Evolutionary conservation across 164 flowering plant genomes (phyloP).

Genomic region (Magnolia officinalis): DNA sequence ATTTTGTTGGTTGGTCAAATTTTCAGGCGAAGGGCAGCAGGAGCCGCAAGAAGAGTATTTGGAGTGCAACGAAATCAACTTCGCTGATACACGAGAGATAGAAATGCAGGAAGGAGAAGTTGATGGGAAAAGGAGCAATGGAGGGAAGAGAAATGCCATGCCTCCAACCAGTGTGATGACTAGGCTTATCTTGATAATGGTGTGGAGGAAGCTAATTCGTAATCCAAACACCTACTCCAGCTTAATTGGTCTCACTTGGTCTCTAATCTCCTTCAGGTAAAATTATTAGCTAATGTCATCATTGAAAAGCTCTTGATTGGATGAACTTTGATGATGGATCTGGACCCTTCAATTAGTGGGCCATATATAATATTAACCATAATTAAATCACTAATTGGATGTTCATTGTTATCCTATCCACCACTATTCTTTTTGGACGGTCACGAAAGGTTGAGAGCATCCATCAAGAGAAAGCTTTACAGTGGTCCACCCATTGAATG

Average conservation of each 20-base stretch:
- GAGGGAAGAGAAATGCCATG: constrained; percentile 43
- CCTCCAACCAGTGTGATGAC: constrained; percentile 96
- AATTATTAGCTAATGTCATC: background rate
- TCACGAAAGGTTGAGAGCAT: background rate
- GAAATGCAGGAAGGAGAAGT: constrained; percentile 10
- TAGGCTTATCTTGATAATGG: constrained; percentile 87
- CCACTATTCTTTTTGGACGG: background rate
- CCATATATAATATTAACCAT: background rate
- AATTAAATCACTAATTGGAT: background rate
- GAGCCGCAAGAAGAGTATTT: constrained; percentile 46
- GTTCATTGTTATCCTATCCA: background rate
- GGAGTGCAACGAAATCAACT: constrained; percentile 70
- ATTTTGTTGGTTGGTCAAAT: background rate
- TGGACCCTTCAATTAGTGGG: background rate
- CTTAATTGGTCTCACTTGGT: constrained; percentile 81
- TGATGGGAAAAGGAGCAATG: background rate
- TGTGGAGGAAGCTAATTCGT: constrained; percentile 88
- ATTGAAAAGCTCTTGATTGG: background rate
- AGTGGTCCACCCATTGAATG: too few species aligned
- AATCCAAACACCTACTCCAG: constrained; percentile 97
- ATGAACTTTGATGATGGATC: background rate
- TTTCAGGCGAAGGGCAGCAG: constrained; percentile 36
- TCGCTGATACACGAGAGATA: constrained; percentile 50
- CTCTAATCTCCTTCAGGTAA: constrained; percentile 79
- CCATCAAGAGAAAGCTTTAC: too few species aligned